Conservation (phyloP, 2,329 filamentous ascomycete species). For the Cytospora paraplurivora region DNA sequence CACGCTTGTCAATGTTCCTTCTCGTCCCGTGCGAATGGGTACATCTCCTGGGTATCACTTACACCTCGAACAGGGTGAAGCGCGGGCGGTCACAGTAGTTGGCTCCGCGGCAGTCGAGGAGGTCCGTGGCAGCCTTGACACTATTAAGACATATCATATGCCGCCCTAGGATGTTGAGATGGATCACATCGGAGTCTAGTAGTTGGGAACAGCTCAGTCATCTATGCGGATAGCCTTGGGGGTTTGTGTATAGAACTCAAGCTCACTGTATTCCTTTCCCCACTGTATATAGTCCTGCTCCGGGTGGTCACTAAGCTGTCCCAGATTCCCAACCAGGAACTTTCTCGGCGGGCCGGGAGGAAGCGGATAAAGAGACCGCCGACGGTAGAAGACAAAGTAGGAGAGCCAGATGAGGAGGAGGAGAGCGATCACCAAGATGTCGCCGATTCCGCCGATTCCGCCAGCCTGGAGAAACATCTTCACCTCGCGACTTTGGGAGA, state of each 20-base stretch:
- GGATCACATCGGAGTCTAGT: slow-evolving; percentile 37
- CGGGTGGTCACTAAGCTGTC: slow-evolving; percentile 37
- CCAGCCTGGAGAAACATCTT: slow-evolving; percentile 22
- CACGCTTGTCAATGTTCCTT: slow-evolving; percentile 1
- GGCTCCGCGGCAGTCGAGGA: slow-evolving; percentile 42
- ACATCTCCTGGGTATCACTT: slow-evolving; percentile 14
- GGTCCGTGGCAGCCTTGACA: slow-evolving; percentile 39
- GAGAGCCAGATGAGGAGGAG: slow-evolving; percentile 18
- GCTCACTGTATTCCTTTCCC: slow-evolving; percentile 38
- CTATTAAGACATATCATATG: slow-evolving; percentile 42
- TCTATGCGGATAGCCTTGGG: neutral
- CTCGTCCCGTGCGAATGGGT: neutral
- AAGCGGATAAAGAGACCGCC: slow-evolving; percentile 29
- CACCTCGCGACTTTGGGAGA: slow-evolving; percentile 1
- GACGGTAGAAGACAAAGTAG: slow-evolving; percentile 10
- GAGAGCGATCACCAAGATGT: slow-evolving; percentile 17
- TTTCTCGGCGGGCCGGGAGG: slow-evolving; percentile 37
- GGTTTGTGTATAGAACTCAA: neutral
- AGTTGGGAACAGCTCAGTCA: slow-evolving; percentile 14
- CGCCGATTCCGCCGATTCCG: slow-evolving; percentile 13
- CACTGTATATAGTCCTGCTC: slow-evolving; percentile 38
- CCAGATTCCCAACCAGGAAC: slow-evolving; percentile 37
- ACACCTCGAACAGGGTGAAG: slow-evolving; percentile 42
- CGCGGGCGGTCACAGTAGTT: slow-evolving; percentile 43
- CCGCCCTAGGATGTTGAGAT: slow-evolving; percentile 36